A percentile compares a stretch with the other conserved stretches of the same genome.
Evolutionary conservation across 441 rosid genomes (phyloP).

Genomic region (Erodium moschatum): DNA sequence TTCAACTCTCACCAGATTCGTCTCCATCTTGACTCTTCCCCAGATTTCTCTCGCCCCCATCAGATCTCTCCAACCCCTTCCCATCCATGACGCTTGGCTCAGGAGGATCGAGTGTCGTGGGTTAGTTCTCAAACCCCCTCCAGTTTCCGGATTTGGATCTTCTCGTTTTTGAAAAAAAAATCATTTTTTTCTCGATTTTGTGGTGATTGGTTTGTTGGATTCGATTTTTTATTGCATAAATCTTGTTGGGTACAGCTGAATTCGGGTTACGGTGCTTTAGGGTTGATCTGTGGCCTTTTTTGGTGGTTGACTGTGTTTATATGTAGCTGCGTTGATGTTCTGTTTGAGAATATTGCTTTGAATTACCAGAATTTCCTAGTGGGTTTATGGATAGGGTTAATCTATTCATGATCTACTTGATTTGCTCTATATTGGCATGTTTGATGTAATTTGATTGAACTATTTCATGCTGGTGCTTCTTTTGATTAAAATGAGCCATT

Average conservation of each 20-base stretch:
- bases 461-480: not conserved
- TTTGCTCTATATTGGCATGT: not conserved
- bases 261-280: not conserved
- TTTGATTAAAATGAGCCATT: not conserved
- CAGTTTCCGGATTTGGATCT: constrained; percentile 8
- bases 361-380: not conserved
- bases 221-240: not conserved
- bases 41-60: constrained; percentile 15
- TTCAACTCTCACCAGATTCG: constrained; percentile 1
- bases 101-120: constrained; percentile 95
- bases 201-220: constrained; percentile 10
- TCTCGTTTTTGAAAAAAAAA: not conserved
- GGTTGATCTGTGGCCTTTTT: not conserved
- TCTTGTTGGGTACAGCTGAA: not conserved
- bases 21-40: constrained; percentile 12
- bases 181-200: constrained; percentile 8
- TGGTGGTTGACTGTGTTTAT: not conserved
- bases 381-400: not conserved
- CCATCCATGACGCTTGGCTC: constrained; percentile 85
- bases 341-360: not conserved
- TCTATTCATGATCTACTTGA: not conserved
- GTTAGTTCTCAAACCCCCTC: constrained; percentile 29
- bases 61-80: constrained; percentile 32
- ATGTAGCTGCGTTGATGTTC: not conserved
- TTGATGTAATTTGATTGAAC: not conserved